Conservation (phyloP, 1,139 yeast genomes). For the Tardiomyces depauwii region DNA sequence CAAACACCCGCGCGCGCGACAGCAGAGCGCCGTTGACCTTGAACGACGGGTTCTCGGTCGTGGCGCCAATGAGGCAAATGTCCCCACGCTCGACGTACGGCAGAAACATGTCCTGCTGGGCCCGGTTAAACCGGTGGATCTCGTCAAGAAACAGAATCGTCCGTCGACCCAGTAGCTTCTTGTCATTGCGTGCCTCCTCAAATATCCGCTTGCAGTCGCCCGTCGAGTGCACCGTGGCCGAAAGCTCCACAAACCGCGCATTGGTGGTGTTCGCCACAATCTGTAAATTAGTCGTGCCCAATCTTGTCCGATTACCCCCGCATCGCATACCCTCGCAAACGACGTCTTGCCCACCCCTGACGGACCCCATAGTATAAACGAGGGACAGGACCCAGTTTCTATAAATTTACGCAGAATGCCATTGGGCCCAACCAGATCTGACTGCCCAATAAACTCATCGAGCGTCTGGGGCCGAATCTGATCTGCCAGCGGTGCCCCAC, state of each 20-base stretch:
- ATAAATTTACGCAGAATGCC: conserved; percentile 69
- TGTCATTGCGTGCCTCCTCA: conserved; percentile 61
- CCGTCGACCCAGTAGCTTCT: conserved; percentile 49
- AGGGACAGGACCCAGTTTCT: conserved; percentile 48
- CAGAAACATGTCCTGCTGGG: conserved; percentile 73
- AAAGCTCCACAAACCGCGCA: conserved; percentile 63
- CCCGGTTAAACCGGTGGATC: conserved; percentile 80
- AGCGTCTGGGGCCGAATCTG: conserved; percentile 64
- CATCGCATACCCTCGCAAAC: conserved; percentile 26
- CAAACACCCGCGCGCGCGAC: conserved; percentile 82
- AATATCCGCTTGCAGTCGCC: conserved; percentile 62
- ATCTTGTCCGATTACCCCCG: conserved; percentile 18
- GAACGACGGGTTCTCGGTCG: conserved; percentile 95
- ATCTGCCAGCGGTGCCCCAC: conserved; percentile 61
- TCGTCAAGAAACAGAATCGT: conserved; percentile 87
- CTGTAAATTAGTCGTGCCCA: conserved; percentile 16
- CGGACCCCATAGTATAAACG: conserved; percentile 89
- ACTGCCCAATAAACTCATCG: conserved; percentile 79
- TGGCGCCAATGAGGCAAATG: conserved; percentile 64
- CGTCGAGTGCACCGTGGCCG: conserved; percentile 74
- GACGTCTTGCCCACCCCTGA: conserved; percentile 96
- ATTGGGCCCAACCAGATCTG: conserved; percentile 59
- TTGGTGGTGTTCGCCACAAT: conserved; percentile 46
- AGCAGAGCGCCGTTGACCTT: conserved; percentile 77
- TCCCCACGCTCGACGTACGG: conserved; percentile 33